These are phyloP conservation scores for Gastrolobium bilobum DNA, from an alignment of 306 rosid species.

Conservation along the genomic window DNA sequence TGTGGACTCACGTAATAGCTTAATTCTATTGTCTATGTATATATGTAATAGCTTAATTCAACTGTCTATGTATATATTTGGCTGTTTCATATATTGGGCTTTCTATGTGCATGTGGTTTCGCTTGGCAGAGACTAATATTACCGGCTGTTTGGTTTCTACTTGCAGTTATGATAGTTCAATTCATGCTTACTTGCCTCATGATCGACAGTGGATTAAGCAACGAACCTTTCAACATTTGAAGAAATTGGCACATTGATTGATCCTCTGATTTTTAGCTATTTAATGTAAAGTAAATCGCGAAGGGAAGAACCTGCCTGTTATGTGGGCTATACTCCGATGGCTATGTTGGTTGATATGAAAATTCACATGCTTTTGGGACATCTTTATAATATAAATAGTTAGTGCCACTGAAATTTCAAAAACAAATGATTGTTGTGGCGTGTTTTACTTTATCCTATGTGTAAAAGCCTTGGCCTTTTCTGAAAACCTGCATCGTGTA, in stretches of 20 bases:
- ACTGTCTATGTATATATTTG: constrained; percentile 20
- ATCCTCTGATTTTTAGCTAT: constrained; percentile 42
- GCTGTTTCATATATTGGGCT: constrained; percentile 6
- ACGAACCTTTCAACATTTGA: constrained; percentile 77
- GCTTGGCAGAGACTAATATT: constrained; percentile 26
- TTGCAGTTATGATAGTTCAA: constrained; percentile 80
- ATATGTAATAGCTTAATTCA: not conserved
- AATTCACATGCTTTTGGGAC: constrained; percentile 42
- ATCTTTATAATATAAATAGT: constrained; percentile 27
- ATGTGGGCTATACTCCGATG: constrained; percentile 46
- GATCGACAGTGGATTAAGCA: constrained; percentile 95
- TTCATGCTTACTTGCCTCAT: constrained; percentile 80
- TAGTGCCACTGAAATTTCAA: constrained; percentile 36
- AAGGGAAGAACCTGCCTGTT: constrained; percentile 51
- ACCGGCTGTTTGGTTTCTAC: constrained; percentile 36
- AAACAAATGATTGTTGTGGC: constrained; percentile 31
- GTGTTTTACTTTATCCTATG: constrained; percentile 31
- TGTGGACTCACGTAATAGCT: not conserved
- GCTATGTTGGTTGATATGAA: constrained; percentile 44
- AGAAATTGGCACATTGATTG: constrained; percentile 78
- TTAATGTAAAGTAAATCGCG: constrained; percentile 45
- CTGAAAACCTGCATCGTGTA: constrained; percentile 12
- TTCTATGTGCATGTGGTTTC: constrained; percentile 19
- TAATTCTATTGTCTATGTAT: constrained; percentile 23
- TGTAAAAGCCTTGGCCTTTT: constrained; percentile 36